A percentile compares a stretch with the other conserved stretches of the same genome.
phyloP scores from a whole-genome alignment of 345 rosid species.

The Zanthoxylum bungeanum region DNA sequence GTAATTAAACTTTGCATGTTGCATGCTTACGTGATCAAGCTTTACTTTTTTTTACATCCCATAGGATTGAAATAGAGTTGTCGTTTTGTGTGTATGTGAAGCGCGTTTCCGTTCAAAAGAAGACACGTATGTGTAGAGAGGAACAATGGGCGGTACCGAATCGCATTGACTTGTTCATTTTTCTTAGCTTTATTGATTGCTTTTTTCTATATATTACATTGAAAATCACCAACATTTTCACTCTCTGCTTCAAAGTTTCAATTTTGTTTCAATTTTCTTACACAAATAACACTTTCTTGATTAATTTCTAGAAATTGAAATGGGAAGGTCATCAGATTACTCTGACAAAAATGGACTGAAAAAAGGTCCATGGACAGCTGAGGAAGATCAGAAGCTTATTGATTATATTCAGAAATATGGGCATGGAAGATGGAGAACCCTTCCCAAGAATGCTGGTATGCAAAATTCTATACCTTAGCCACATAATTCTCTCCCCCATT shows the following conservation, averaged over 20 bases:
- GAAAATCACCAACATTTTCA: neutral
- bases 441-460: constrained; percentile 77
- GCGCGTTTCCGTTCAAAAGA: constrained; percentile 14
- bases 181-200: constrained; percentile 14
- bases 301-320: constrained; percentile 11
- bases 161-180: constrained; percentile 43
- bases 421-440: constrained; percentile 76
- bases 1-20: neutral
- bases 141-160: constrained; percentile 74
- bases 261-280: neutral
- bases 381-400: constrained; percentile 70
- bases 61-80: neutral
- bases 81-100: neutral
- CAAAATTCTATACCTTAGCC: too few relatives aligned
- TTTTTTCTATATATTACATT: constrained; percentile 17
- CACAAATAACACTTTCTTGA: neutral
- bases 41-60: neutral
- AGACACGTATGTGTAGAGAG: constrained; percentile 38
- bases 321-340: constrained; percentile 53
- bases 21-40: constrained; percentile 3
- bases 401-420: constrained; percentile 69
- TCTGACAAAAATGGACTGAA: constrained; percentile 59
- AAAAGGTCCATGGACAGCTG: constrained; percentile 92
- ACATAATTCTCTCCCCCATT: too few relatives aligned
- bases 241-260: constrained; percentile 10